Base-by-base conservation (phyloP, 1,139 yeast species). In the Lodderomyces theae region DNA sequence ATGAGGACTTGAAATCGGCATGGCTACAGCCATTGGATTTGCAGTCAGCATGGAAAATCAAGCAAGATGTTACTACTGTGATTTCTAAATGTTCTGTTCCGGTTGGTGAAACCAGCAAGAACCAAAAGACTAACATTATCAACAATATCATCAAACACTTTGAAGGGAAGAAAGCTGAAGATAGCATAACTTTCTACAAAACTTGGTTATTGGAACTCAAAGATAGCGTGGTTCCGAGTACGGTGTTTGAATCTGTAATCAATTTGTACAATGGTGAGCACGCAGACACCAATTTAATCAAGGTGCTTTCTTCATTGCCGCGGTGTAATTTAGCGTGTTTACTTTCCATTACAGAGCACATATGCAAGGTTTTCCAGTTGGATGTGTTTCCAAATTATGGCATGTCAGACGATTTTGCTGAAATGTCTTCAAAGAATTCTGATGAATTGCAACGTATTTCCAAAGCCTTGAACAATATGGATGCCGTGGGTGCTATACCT, bases 211-310 rank as follows among this genome's bases (percentile, higher is more conserved):
- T 72, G 23, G 77, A 72, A 44, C 60, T 67, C 11, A 60, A 65
- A 31, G 78, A 72, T 45, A 66, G 75, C 0, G 47, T 70, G 24
- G 66, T 72, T n/a, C 77, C 77, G 0, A 68, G 70, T 45, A 61
- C 69, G 49, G 61, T 66, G 2, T 69, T 59, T 48, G 77, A 71
- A 41, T 55, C 70, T 6, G 47, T 71, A 19, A 39, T 63, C 9
- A 55, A 51, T 10, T 46, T 53, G 29, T 69, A 66, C 44, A 26
- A 37, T 29, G 47, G 51, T 35, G 40, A 40, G 10, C 38, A 45
- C 1, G 12, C 36, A 6, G 18, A 25, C 2, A 28, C 37, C 16
- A 66, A 61, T 21, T 45, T 67, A 17, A 39, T 61, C 3, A 60
- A 63, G 36, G 43, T 58, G 1, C 51, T 72, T 31, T 53, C 66